A percentile compares a stretch with the other conserved stretches of the same genome.
These are phyloP conservation scores for Dimocarpus longan DNA, from an alignment of 345 rosid genomes.

Conservation along the genomic window DNA sequence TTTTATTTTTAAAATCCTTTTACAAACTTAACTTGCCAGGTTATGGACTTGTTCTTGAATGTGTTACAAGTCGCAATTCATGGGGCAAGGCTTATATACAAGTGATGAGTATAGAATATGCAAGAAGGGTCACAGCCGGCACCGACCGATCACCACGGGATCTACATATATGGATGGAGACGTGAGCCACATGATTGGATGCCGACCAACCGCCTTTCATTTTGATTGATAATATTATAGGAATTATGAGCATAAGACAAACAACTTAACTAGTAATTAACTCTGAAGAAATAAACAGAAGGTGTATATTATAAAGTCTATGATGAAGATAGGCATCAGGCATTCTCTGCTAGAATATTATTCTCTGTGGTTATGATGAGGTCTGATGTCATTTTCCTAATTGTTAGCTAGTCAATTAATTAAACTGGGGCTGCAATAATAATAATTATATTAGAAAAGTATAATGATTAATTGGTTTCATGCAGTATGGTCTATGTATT, in stretches of 20 bases:
- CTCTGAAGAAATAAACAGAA: slow-evolving; percentile 10
- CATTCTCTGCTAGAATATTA: slow-evolving; percentile 6
- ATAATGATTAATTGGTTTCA: too few relatives aligned
- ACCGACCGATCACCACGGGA: slow-evolving; percentile 41
- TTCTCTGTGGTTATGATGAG: background rate
- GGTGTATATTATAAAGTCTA: background rate
- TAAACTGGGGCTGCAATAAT: background rate
- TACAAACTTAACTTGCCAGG: background rate
- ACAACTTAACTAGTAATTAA: slow-evolving; percentile 30
- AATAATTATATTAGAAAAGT: background rate
- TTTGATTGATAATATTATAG: slow-evolving; percentile 21
- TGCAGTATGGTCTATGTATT: too few relatives aligned
- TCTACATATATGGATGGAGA: slow-evolving; percentile 19
- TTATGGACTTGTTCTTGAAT: background rate
- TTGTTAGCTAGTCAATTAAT: background rate
- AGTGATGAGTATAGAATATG: slow-evolving; percentile 4
- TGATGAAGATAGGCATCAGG: slow-evolving; percentile 5
- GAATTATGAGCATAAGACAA: slow-evolving; percentile 52
- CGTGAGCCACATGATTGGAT: slow-evolving; percentile 27
- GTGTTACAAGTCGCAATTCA: slow-evolving; percentile 7
- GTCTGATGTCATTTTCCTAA: slow-evolving; percentile 27
- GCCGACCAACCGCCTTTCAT: slow-evolving; percentile 57
- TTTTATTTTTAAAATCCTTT: background rate
- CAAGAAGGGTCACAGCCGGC: slow-evolving; percentile 35
- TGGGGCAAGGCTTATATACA: slow-evolving; percentile 8